Evolutionary conservation across 306 rosid genomes (phyloP).

Genomic region (Carpinus viminea): DNA sequence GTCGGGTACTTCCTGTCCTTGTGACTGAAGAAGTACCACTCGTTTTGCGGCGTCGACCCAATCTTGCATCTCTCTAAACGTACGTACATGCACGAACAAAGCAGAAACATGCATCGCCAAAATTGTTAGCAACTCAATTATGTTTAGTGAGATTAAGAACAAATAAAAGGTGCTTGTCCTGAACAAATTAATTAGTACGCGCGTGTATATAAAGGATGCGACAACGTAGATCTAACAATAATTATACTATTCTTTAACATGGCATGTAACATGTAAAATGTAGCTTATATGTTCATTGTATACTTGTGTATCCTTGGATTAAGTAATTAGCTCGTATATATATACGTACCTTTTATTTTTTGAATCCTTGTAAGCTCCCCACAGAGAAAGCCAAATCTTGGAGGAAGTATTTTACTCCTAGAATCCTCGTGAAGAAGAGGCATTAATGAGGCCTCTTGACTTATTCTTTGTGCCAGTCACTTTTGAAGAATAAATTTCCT

Average conservation of each 20-base stretch:
- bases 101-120: neutral
- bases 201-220: neutral
- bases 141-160: too few relatives aligned
- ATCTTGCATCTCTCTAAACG: slow-evolving; percentile 76
- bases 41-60: slow-evolving; percentile 95
- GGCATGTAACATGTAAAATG: neutral
- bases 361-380: neutral
- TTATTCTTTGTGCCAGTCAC: neutral
- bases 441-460: neutral
- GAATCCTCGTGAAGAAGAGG: neutral
- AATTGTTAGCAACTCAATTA: neutral
- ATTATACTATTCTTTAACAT: neutral
- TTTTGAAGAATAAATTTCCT: neutral
- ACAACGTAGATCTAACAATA: too few relatives aligned
- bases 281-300: neutral
- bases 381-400: slow-evolving; percentile 1
- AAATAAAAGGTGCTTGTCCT: neutral
- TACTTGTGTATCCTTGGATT: neutral
- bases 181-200: neutral
- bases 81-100: neutral
- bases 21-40: slow-evolving; percentile 98
- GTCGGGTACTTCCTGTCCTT: slow-evolving; percentile 96
- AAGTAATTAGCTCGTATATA: neutral
- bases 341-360: neutral
- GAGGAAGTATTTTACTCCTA: neutral